Evolutionary conservation across 1,284 basidiomycete genomes (phyloP).

Genomic region (Cryptococcus hybrid): DNA sequence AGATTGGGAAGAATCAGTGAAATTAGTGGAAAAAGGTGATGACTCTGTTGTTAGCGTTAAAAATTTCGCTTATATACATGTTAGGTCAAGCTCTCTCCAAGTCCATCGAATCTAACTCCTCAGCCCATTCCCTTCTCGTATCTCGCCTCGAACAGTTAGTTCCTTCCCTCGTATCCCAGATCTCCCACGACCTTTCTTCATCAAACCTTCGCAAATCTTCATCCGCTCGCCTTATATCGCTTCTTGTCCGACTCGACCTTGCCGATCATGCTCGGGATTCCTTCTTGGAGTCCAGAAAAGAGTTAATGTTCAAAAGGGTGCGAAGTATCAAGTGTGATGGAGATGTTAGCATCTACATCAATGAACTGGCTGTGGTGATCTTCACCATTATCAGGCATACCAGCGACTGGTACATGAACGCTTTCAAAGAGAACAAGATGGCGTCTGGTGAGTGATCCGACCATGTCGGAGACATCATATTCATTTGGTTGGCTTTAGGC

Average conservation of each 20-base stretch:
- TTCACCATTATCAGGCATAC: conserved; percentile 61
- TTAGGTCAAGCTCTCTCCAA: conserved; percentile 54
- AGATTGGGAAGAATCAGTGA: conserved; percentile 83
- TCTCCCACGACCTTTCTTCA: conserved; percentile 71
- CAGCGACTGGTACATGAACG: conserved; percentile 94
- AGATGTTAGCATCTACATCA: conserved; percentile 55
- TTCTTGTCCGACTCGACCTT: conserved; percentile 72
- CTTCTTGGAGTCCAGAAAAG: conserved; percentile 75
- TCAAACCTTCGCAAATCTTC: conserved; percentile 74
- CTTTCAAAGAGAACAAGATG: conserved; percentile 91
- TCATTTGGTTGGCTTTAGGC: conserved; percentile 53
- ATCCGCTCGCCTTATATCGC: conserved; percentile 67
- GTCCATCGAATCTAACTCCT: conserved; percentile 53
- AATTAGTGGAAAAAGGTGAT: conserved; percentile 76
- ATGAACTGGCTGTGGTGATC: conserved; percentile 49
- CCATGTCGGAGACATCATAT: background rate
- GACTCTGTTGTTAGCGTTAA: background rate
- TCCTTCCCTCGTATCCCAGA: conserved; percentile 66
- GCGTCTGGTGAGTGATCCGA: conserved; percentile 67
- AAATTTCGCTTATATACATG: background rate
- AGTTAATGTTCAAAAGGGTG: conserved; percentile 71
- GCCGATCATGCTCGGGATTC: conserved; percentile 75
- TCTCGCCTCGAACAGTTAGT: conserved; percentile 67
- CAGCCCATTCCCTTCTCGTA: conserved; percentile 33
- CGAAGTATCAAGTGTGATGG: conserved; percentile 90